phyloP scores from a whole-genome alignment of 2,329 filamentous ascomycete species.

The Cryphonectria parasitica region DNA sequence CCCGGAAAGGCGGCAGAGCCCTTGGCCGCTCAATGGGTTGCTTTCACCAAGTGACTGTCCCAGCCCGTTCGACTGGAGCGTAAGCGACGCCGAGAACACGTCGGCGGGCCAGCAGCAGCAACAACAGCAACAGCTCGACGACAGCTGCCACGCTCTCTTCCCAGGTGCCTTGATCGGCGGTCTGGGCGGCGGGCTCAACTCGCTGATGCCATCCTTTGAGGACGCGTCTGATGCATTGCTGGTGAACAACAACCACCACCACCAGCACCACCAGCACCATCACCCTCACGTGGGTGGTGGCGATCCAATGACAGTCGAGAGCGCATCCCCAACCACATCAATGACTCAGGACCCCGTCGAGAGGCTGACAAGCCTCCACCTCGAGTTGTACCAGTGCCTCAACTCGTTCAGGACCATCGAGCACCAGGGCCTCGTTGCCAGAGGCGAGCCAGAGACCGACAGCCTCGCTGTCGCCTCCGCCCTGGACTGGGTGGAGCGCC shows the following conservation, averaged over 20 bases:
- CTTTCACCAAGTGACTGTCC: slow-evolving; percentile 9
- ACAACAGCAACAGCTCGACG: not conserved
- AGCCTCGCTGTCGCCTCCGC: not conserved
- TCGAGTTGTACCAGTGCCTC: slow-evolving; percentile 15
- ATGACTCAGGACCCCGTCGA: slow-evolving; percentile 10
- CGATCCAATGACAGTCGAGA: not conserved
- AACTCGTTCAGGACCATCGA: slow-evolving; percentile 9
- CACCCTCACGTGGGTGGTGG: not conserved
- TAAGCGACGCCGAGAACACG: slow-evolving; percentile 3
- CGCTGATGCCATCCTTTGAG: not conserved
- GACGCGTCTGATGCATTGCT: not conserved
- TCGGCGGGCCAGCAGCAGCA: not conserved
- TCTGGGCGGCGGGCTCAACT: not conserved
- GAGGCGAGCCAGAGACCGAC: not conserved
- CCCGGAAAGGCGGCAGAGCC: not conserved
- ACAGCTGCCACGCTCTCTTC: not conserved
- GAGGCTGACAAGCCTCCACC: slow-evolving; percentile 8
- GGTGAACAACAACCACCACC: not conserved
- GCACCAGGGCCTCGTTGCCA: not conserved
- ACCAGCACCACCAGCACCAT: not conserved
- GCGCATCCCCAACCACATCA: not conserved
- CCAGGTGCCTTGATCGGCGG: not conserved
- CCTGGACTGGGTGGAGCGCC: slow-evolving; percentile 10
- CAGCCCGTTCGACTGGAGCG: slow-evolving; percentile 4
- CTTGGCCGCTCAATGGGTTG: not conserved